Conservation (phyloP, 139 green algal genomes). For the Tetraselmis striata region DNA sequence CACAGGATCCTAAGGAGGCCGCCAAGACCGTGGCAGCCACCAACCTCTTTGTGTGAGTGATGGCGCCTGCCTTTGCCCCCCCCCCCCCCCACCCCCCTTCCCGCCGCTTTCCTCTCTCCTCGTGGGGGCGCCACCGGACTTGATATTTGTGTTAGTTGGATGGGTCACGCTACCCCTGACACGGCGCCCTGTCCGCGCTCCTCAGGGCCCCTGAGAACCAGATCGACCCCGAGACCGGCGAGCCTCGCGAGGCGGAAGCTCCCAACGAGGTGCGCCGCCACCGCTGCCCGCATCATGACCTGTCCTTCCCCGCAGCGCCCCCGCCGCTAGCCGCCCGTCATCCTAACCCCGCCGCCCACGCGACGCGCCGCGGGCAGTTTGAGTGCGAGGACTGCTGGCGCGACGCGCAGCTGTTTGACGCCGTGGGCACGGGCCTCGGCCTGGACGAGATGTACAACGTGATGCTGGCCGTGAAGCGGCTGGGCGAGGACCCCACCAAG, state of each 20-base stretch:
- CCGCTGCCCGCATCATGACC: too few species aligned
- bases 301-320: too few species aligned
- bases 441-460: constrained; percentile 57
- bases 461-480: constrained; percentile 62
- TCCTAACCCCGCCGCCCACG: too few species aligned
- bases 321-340: too few species aligned
- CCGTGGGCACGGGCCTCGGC: constrained; percentile 55
- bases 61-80: too few species aligned
- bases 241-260: constrained; percentile 47
- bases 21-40: constrained; percentile 30
- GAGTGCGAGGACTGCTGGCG: constrained; percentile 63
- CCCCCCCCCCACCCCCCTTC: not conserved
- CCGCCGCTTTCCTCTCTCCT: too few species aligned
- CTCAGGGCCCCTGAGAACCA: constrained; percentile 48
- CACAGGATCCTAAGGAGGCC: constrained; percentile 14
- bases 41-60: constrained; percentile 43
- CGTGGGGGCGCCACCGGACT: too few species aligned
- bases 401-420: constrained; percentile 57
- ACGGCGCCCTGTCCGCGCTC: too few species aligned
- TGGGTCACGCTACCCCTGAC: too few species aligned
- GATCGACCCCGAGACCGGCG: constrained; percentile 73
- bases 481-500: constrained; percentile 59
- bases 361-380: too few species aligned
- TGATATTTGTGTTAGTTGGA: too few species aligned
- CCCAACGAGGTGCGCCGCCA: constrained; percentile 48